Evolutionary conservation across 192 early-diverging fungal species (phyloP).

Genomic region (Chytriomyces sp.): DNA sequence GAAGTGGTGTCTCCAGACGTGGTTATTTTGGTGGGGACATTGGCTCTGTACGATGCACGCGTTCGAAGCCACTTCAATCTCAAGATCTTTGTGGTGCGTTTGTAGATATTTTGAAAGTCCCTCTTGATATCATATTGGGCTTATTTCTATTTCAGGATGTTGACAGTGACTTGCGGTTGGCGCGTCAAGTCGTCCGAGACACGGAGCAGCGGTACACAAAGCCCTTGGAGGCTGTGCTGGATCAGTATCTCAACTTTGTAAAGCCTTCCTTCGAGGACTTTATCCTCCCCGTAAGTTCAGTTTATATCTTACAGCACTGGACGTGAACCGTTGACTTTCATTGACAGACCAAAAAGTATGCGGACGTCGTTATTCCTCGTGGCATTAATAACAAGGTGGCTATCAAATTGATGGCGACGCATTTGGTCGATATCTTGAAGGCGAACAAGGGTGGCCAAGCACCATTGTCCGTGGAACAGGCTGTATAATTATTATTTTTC

Average conservation of each 20-base stretch:
- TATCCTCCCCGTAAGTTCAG: constrained; percentile 69
- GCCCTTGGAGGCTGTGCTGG: constrained; percentile 60
- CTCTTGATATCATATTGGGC: neutral
- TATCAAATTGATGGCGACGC: constrained; percentile 45
- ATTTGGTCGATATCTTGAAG: constrained; percentile 42
- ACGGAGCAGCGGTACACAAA: constrained; percentile 40
- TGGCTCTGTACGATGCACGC: constrained; percentile 59
- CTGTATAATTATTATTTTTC: too few species aligned
- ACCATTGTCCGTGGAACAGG: too few species aligned
- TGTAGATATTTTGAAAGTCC: too few species aligned
- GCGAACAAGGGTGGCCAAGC: too few species aligned
- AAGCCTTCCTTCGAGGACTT: constrained; percentile 92
- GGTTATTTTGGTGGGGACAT: constrained; percentile 77
- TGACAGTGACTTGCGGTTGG: constrained; percentile 77
- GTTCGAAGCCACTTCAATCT: constrained; percentile 73
- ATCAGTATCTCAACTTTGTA: constrained; percentile 71
- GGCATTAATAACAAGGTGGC: constrained; percentile 50
- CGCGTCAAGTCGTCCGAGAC: constrained; percentile 46
- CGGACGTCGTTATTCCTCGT: constrained; percentile 53
- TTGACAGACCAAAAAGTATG: constrained; percentile 52
- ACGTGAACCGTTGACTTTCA: too few species aligned
- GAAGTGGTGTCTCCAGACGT: constrained; percentile 59
- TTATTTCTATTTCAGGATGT: constrained; percentile 71
- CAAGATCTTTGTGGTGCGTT: constrained; percentile 57
- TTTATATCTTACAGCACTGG: neutral